Evolutionary conservation across 257 asterid species (phyloP), one percentile per base, ranked within the genome.

Genomic region (Thymus mandschuricus): DNA sequence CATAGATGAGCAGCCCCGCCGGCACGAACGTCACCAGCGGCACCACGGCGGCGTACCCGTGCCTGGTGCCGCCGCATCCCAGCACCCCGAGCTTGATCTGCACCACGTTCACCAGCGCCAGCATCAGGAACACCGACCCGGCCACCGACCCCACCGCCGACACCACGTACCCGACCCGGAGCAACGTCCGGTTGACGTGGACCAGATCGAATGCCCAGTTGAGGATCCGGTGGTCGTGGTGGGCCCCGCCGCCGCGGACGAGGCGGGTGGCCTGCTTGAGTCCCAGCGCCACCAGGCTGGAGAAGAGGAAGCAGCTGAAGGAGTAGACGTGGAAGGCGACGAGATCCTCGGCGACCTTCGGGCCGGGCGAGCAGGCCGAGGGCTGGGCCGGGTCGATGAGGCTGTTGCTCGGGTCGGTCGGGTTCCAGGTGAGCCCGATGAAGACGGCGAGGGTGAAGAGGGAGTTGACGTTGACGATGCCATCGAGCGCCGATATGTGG

Each of bases 381-480:
- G 55, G 76, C 2, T 49, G 83, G 81, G 71, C 74, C 78, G 75
- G 69, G 72, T 85, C 80, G 82, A 89, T 75, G 31, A 92, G 88
- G 70, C 89, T 84, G 86, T 88, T 85, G 60, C 34, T 76, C 63
- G 89, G 96, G 71, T 93, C 98, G 68, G 78, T 79, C 0, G 98
- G 98, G 85, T 90, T 87, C 98, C 98, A 93, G 31, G 98, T 69
- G 3, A 93, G 87, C 4, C 98, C 98, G 78, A 93, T 80, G 91
- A 93, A 88, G 57, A 93, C 98, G 12, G 97, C 97, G 1, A 90
- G 78, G 0, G 96, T 88, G 91, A 90, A 93, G 4, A 93, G 92
- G 21, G 98, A 90, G 82, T 93, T 93, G 56, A 91, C 96, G 78
- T 90, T 90, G 33, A 90, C 83, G 84, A 93, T 86, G 34, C 96